Percentiles rank a stretch among this genome's conserved stretches.
Conservation (phyloP, 805 yeast species). For the Metschnikowia koreensis region DNA sequence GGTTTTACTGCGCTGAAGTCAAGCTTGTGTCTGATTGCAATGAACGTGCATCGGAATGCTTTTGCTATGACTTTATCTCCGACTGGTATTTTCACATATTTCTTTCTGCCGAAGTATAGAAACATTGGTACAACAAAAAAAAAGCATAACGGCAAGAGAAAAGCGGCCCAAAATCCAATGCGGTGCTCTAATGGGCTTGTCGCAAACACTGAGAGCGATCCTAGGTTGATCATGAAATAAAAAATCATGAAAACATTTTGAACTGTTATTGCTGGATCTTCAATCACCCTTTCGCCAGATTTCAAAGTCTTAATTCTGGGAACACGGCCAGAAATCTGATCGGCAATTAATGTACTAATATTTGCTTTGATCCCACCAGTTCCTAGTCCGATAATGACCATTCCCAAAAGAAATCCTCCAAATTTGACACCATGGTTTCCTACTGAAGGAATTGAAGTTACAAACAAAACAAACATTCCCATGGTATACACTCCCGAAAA, state of each 20-base stretch:
- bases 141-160: constrained; percentile 14
- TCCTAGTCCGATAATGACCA: constrained; percentile 65
- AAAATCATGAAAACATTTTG: constrained; percentile 17
- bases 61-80: constrained; percentile 12
- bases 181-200: constrained; percentile 14
- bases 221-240: constrained; percentile 18
- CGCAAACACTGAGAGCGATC: constrained; percentile 15
- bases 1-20: constrained; percentile 16
- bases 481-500: constrained; percentile 57
- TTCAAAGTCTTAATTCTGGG: constrained; percentile 37
- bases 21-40: constrained; percentile 13
- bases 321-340: constrained; percentile 35
- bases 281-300: constrained; percentile 17
- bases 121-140: constrained; percentile 12
- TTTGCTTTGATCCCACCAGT: constrained; percentile 82
- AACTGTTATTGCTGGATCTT: constrained; percentile 16
- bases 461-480: constrained; percentile 62
- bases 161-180: constrained; percentile 17
- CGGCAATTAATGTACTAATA: constrained; percentile 72
- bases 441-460: constrained; percentile 65
- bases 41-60: constrained; percentile 8
- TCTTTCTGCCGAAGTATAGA: constrained; percentile 11
- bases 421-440: constrained; percentile 48
- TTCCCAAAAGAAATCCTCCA: constrained; percentile 59
- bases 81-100: constrained; percentile 14